Evolutionary conservation across 805 yeast species (phyloP), one percentile per base, ranked within the genome.

Genomic region (Allodekkera sacchari): DNA sequence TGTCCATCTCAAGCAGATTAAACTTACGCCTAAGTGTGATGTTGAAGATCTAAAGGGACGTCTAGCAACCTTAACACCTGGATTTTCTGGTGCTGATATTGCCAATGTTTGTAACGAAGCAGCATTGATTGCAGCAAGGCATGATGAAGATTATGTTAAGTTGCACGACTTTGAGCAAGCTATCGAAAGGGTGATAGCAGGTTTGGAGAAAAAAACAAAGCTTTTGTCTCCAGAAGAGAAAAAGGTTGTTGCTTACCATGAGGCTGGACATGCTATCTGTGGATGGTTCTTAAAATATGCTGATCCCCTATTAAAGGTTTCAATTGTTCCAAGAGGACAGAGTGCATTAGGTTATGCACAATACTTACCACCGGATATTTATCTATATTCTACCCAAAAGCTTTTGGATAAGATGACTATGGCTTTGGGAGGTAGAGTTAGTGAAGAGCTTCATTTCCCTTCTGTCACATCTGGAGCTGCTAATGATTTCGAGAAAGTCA

Each of bases 341-440:
- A 95, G 95, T 31, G 95, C 95, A 10, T 64, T 87, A 34, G 96
- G 96, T n/a, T 87, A 88, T 55, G 96, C 96, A 4, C 96, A 88
- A 57, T 83, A 87, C 50, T 65, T 88, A 40, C 96, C 96, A 12
- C 83, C 87, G 18, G 96, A 88, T 55, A 81, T 80, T 47, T 83
- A 82, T 43, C 67, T 87, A 45, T 68, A 83, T 35, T 72, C 85
- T 19, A 75, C 77, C 28, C 78, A 79, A 48, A 92, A 88, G 52
- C 73, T 82, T 47, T 57, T 59, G 43, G 89, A 88, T 56, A 67
- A 94, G 42, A 87, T 88, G 87, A 76, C 82, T n/a, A 88, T 88
- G 89, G 78, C 95, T 0, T 61, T 88, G 21, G 96, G 95, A 37
- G 96, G 96, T 7, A 68, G 96, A 47, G 94, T 84, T 3, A 75